Percentiles rank a stretch among this genome's conserved stretches.
These are phyloP conservation scores for Ceratorhiza oryzae-sativae DNA, from an alignment of 1,284 basidiomycete species.

Conservation along the genomic window DNA sequence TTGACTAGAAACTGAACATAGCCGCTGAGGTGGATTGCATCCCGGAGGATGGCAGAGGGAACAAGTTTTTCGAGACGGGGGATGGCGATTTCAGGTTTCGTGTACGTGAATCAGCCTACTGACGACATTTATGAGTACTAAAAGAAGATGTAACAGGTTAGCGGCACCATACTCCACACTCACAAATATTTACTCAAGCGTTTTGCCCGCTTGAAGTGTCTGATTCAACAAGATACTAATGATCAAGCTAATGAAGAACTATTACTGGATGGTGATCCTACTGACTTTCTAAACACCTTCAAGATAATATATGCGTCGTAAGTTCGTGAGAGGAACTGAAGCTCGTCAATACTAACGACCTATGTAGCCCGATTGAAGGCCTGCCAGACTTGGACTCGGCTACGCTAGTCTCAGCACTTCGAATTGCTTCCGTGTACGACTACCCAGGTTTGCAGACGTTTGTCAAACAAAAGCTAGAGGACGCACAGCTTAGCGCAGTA, in stretches of 20 bases:
- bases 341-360: not conserved
- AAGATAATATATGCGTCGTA: conserved; percentile 31
- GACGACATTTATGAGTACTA: not conserved
- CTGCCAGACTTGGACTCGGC: not conserved
- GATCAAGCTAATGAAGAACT: not conserved
- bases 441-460: not conserved
- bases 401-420: not conserved
- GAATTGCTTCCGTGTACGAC: not conserved
- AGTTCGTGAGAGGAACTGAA: not conserved
- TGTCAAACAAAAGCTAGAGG: not conserved
- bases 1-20: too few species aligned
- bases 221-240: not conserved
- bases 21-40: too few species aligned
- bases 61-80: not conserved
- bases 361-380: not conserved
- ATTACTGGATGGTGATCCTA: not conserved
- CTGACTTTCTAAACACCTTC: conserved; percentile 16
- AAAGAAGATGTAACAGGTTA: not conserved
- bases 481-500: not conserved
- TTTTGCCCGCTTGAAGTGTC: not conserved
- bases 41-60: too few species aligned
- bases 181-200: not conserved
- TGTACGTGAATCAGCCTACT: not conserved
- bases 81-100: not conserved
- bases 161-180: not conserved